A percentile compares a stretch with the other conserved stretches of the same genome.
Conservation (phyloP, 179 eudicot species). For the Nepenthes alata region DNA sequence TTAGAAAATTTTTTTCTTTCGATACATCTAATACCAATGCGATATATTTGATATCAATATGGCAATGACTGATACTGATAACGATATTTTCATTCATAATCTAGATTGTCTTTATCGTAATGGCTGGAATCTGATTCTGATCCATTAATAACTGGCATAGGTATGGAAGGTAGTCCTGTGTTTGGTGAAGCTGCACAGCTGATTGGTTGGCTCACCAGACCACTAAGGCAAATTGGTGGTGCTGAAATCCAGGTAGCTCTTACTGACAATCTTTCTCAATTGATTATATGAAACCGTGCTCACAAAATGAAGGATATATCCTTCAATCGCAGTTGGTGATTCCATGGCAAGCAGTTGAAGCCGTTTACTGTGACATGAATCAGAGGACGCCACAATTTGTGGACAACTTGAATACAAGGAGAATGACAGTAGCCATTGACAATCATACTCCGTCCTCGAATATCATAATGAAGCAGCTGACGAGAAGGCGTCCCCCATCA, state of each 20-base stretch:
- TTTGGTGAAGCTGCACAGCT: slow-evolving; percentile 55
- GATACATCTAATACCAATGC: too few species aligned
- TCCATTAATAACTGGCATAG: slow-evolving; percentile 23
- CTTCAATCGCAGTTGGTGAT: slow-evolving; percentile 61
- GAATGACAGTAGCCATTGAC: slow-evolving; percentile 8
- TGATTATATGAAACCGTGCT: not conserved
- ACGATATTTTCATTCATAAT: not conserved
- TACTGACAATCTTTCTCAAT: not conserved
- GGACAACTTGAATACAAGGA: too few species aligned
- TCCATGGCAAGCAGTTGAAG: slow-evolving; percentile 85
- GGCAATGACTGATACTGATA: too few species aligned
- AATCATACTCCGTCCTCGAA: slow-evolving; percentile 11
- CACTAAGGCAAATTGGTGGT: slow-evolving; percentile 75
- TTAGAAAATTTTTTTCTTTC: too few species aligned
- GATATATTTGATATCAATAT: too few species aligned
- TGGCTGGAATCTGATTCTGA: slow-evolving; percentile 8
- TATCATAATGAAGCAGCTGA: slow-evolving; percentile 13
- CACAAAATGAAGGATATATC: slow-evolving; percentile 1
- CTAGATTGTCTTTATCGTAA: not conserved
- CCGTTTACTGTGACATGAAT: slow-evolving; percentile 45
- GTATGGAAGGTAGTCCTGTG: slow-evolving; percentile 94
- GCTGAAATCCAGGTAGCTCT: slow-evolving; percentile 79
- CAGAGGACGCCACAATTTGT: slow-evolving; percentile 3
- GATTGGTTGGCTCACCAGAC: slow-evolving; percentile 66
- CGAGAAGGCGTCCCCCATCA: slow-evolving; percentile 14